Evolutionary conservation across 768 basidiomycete species (phyloP), one percentile per base, ranked within the genome.

Genomic region (Russula dissimulans): DNA sequence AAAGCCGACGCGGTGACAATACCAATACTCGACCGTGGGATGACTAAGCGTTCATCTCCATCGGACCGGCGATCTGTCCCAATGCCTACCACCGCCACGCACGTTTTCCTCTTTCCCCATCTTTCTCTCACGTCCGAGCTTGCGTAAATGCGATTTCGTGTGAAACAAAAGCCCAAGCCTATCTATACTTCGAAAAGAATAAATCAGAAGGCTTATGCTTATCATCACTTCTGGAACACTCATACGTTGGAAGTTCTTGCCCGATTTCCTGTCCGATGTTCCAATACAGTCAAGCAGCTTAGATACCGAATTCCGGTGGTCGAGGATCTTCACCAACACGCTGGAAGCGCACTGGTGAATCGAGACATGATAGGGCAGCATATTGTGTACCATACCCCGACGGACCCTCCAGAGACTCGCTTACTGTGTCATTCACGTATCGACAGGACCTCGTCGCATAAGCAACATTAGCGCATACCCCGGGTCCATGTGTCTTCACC

Each of bases 11-110:
- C 9, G 1, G 39, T 26, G 22, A 42, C 6, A 15, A 29, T 12
- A 17, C 39, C 26, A 42, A 26, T 26, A 26, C 36, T 39, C n/a
- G 12, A 31, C 53, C 59, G 59, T 8, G 17, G 8, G 15, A 48
- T 62, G 55, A 62, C 61, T 62, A 54, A 62, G 44, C 50, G 4
- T 11, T 0, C 44, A 2, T 5, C 12, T 36, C 45, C 39, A 39
- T 56, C 60, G 60, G 60, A 52, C 38, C 42, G 39, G 39, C 39
- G 12, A 41, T 41, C 15, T n/a, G 34, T 14, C n/a, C 39, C n/a
- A 9, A 1, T 15, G 12, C 14, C 15, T 18, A 14, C 9, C 39
- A 41, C 51, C 14, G 26, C 39, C 51, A 41, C 29, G 26, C 26
- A 7, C 15, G 39, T 39, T 41, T 26, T 9, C 32, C 14, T 18